Percentiles rank a stretch among this genome's conserved stretches.
phyloP scores from a whole-genome alignment of 2,329 filamentous ascomycete species.

The Xylaria sp. region DNA sequence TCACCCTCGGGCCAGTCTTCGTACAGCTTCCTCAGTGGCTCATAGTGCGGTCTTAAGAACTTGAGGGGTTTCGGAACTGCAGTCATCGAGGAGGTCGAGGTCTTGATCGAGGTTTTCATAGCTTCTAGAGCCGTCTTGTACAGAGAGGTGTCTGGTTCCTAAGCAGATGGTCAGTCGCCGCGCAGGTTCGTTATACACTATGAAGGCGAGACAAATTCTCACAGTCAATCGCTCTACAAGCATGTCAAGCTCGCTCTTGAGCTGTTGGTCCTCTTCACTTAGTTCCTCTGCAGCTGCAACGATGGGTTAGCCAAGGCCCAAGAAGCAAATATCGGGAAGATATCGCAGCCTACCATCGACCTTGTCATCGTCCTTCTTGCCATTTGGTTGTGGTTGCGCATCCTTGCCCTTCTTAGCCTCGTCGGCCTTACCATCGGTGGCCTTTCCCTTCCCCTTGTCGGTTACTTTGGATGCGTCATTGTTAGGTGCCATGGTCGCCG shows the following conservation, averaged over 20 bases:
- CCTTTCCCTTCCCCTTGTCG: slow-evolving; percentile 98
- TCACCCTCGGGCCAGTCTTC: slow-evolving; percentile 87
- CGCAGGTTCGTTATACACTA: neutral
- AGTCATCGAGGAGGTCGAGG: slow-evolving; percentile 98
- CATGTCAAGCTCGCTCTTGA: slow-evolving; percentile 98
- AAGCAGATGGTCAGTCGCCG: slow-evolving; percentile 36
- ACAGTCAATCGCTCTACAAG: slow-evolving; percentile 94
- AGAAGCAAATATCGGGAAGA: slow-evolving; percentile 38
- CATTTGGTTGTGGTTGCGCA: slow-evolving; percentile 76
- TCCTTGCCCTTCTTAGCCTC: slow-evolving; percentile 73
- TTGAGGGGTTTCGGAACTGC: slow-evolving; percentile 98
- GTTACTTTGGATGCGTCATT: slow-evolving; percentile 84
- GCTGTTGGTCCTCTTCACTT: slow-evolving; percentile 96
- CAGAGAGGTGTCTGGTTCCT: slow-evolving; percentile 88
- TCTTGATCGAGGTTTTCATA: slow-evolving; percentile 99
- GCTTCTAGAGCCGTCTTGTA: slow-evolving; percentile 94
- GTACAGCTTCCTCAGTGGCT: slow-evolving; percentile 86
- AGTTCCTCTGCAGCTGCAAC: slow-evolving; percentile 82
- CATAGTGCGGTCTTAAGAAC: slow-evolving; percentile 96
- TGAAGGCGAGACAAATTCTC: slow-evolving; percentile 47
- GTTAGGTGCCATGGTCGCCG: slow-evolving; percentile 86
- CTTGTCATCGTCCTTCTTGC: slow-evolving; percentile 80
- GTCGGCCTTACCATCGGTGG: slow-evolving; percentile 72
- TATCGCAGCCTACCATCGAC: slow-evolving; percentile 55
- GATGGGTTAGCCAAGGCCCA: slow-evolving; percentile 50